Evolutionary conservation across 2,329 filamentous ascomycete genomes (phyloP).

Genomic region (Aspergillus felis): DNA sequence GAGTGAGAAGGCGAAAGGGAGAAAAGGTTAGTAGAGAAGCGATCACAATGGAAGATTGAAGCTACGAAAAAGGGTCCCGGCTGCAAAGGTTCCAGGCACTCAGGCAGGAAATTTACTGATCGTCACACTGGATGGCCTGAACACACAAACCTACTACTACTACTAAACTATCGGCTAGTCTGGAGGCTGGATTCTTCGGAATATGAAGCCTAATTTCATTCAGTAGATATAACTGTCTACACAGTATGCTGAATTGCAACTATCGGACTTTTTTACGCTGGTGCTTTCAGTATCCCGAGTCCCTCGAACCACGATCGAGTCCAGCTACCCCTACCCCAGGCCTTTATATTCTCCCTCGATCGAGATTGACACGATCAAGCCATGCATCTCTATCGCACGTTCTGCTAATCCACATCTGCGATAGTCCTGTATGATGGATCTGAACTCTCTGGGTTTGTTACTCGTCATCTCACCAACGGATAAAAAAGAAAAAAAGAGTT

Average conservation of each 20-base stretch:
- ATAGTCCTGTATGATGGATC: background rate
- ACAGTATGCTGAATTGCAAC: background rate
- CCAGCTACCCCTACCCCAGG: background rate
- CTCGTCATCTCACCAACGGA: background rate
- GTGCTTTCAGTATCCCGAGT: background rate
- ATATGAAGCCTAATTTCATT: background rate
- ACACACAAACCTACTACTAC: background rate
- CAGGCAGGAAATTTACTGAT: background rate
- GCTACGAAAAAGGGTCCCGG: background rate
- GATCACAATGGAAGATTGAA: background rate
- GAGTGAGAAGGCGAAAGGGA: background rate
- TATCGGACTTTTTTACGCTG: background rate
- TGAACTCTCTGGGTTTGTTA: background rate
- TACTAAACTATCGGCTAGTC: too few relatives aligned
- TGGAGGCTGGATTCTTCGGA: background rate
- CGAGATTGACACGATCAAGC: background rate
- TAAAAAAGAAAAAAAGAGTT: background rate
- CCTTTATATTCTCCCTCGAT: background rate
- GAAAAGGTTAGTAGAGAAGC: background rate
- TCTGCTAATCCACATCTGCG: background rate
- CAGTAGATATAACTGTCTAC: background rate
- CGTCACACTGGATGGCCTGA: background rate
- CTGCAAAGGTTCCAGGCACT: background rate
- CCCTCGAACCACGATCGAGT: background rate
- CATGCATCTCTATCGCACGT: background rate